phyloP scores from a whole-genome alignment of 257 asterid species.

The Solanum tarijense region DNA sequence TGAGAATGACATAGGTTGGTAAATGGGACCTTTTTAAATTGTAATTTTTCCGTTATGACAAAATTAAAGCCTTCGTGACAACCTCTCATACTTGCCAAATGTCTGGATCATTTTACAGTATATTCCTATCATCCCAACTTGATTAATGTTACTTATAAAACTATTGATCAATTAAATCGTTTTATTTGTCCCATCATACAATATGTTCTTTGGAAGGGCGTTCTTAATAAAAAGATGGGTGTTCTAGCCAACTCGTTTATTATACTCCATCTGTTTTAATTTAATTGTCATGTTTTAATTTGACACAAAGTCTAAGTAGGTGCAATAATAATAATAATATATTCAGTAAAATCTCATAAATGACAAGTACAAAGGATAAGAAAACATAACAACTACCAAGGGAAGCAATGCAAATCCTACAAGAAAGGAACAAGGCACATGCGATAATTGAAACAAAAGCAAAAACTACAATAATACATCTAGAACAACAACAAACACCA shows the following conservation, averaged over 20 bases:
- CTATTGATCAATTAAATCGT: neutral
- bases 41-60: neutral
- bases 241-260: neutral
- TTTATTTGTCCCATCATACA: neutral
- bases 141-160: neutral
- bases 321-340: too few relatives aligned
- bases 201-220: neutral
- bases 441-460: neutral
- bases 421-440: neutral
- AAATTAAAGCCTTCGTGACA: neutral
- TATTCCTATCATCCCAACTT: neutral
- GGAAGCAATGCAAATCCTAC: neutral
- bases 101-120: neutral
- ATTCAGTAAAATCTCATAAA: too few relatives aligned
- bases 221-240: neutral
- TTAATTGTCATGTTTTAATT: too few relatives aligned
- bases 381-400: neutral
- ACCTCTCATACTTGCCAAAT: neutral
- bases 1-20: neutral
- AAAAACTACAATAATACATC: too few relatives aligned
- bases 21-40: neutral
- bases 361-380: neutral
- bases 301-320: too few relatives aligned
- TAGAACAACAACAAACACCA: neutral
- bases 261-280: neutral